Evolutionary conservation across 2,329 filamentous ascomycete genomes (phyloP).

Genomic region (Aspergillus sp.): DNA sequence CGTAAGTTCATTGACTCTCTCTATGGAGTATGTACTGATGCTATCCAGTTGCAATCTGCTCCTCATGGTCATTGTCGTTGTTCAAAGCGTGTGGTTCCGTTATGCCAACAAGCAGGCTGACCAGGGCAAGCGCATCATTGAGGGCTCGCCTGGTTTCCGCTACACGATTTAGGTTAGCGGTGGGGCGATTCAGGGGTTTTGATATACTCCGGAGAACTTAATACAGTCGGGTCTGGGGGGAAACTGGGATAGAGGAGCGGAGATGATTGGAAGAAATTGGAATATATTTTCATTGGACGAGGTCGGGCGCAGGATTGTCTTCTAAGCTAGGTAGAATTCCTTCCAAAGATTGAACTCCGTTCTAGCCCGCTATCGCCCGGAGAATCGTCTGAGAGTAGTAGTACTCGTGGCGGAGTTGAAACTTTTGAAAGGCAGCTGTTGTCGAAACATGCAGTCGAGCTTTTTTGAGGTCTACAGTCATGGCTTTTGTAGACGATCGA

Average conservation of each 20-base stretch:
- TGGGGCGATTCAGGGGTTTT: background rate
- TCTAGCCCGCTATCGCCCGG: background rate
- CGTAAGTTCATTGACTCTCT: constrained; percentile 24
- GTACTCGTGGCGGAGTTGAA: background rate
- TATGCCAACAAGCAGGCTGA: constrained; percentile 40
- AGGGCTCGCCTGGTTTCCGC: constrained; percentile 41
- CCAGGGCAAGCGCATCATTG: constrained; percentile 39
- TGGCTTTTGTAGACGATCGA: background rate
- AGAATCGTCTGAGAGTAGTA: background rate
- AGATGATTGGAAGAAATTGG: background rate
- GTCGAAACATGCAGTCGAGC: too few relatives aligned
- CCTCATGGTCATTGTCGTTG: constrained; percentile 35
- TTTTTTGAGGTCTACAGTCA: too few relatives aligned
- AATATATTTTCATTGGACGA: background rate
- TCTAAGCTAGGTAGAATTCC: background rate
- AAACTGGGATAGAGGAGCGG: background rate
- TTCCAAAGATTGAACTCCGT: background rate
- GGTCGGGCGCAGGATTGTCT: background rate
- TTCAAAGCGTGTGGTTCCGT: constrained; percentile 38
- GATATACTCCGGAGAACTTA: background rate
- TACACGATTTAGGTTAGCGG: constrained; percentile 33
- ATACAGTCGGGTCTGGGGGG: background rate
- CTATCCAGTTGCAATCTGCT: constrained; percentile 38
- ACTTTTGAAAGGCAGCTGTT: background rate
- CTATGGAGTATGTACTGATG: constrained; percentile 14